Percentiles rank a stretch among this genome's conserved stretches.
These are phyloP conservation scores for Penicillium subrubescens DNA, from an alignment of 495 filamentous ascomycete genomes.

Conservation along the genomic window DNA sequence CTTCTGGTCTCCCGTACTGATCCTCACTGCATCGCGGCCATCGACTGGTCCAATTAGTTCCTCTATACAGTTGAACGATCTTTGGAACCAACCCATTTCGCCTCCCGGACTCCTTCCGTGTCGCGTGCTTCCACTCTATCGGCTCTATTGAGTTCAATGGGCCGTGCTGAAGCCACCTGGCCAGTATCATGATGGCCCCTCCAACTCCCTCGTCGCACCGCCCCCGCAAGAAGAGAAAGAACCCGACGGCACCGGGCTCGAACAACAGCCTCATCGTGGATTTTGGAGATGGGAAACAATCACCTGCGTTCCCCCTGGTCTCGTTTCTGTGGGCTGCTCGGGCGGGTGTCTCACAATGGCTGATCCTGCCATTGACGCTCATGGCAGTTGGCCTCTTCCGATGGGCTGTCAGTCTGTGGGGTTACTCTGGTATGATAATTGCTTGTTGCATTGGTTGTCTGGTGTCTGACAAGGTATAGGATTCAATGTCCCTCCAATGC, in stretches of 20 bases:
- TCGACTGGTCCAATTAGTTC: not conserved
- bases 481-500: constrained; percentile 80
- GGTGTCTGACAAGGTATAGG: constrained; percentile 51
- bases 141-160: constrained; percentile 31
- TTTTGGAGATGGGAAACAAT: constrained; percentile 37
- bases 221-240: constrained; percentile 61
- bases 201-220: constrained; percentile 50
- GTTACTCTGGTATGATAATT: constrained; percentile 76
- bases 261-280: constrained; percentile 55
- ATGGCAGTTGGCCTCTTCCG: constrained; percentile 91
- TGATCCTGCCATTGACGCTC: constrained; percentile 79
- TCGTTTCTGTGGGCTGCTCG: constrained; percentile 91
- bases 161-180: constrained; percentile 14
- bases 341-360: constrained; percentile 86
- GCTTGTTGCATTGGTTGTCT: not conserved
- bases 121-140: not conserved
- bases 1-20: constrained; percentile 2
- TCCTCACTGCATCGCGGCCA: not conserved
- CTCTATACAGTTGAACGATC: not conserved
- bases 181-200: constrained; percentile 34
- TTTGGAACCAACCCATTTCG: not conserved
- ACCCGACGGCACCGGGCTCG: constrained; percentile 47
- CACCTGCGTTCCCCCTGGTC: constrained; percentile 79
- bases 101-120: not conserved
- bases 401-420: constrained; percentile 90